These are phyloP conservation scores for Brettanomyces sp. DNA, from an alignment of 805 yeast species.

Conservation along the genomic window DNA sequence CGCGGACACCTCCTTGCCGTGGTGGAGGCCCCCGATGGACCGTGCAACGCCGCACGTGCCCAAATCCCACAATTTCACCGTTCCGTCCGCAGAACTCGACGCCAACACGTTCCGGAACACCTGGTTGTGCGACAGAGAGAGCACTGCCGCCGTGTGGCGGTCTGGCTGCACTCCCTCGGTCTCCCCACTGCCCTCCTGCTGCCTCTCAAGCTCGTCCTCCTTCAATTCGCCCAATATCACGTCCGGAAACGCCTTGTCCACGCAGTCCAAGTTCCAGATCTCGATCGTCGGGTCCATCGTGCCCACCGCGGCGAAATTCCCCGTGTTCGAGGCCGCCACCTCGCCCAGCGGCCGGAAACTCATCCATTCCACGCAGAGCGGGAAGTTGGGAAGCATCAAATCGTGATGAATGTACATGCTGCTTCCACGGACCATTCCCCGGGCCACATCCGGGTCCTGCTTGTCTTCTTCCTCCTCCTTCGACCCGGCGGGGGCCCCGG, in stretches of 20 bases:
- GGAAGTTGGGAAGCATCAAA: slow-evolving; percentile 93
- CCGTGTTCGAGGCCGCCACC: slow-evolving; percentile 40
- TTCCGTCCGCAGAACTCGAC: slow-evolving; percentile 90
- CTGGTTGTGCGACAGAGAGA: slow-evolving; percentile 76
- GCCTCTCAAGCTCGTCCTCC: slow-evolving; percentile 22
- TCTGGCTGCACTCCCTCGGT: slow-evolving; percentile 41
- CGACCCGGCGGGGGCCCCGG: slow-evolving; percentile 65
- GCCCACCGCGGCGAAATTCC: slow-evolving; percentile 93
- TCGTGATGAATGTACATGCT: slow-evolving; percentile 92
- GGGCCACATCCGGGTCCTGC: slow-evolving; percentile 63
- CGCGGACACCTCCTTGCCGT: slow-evolving; percentile 71
- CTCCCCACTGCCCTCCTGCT: slow-evolving; percentile 46
- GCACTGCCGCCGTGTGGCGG: slow-evolving; percentile 87
- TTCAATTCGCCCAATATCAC: slow-evolving; percentile 76
- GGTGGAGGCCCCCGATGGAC: slow-evolving; percentile 60
- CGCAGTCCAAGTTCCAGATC: slow-evolving; percentile 88
- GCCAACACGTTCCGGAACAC: slow-evolving; percentile 78
- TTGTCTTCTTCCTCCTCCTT: slow-evolving; percentile 59
- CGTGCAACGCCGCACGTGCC: slow-evolving; percentile 65
- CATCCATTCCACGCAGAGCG: slow-evolving; percentile 93
- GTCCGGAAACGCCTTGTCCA: slow-evolving; percentile 93
- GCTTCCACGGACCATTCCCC: slow-evolving; percentile 62
- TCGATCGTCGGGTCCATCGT: slow-evolving; percentile 97
- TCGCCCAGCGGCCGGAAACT: slow-evolving; percentile 55
- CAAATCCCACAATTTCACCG: slow-evolving; percentile 94